Conservation (phyloP, 164 flowering plant species). For the Aristolochia contorta region DNA sequence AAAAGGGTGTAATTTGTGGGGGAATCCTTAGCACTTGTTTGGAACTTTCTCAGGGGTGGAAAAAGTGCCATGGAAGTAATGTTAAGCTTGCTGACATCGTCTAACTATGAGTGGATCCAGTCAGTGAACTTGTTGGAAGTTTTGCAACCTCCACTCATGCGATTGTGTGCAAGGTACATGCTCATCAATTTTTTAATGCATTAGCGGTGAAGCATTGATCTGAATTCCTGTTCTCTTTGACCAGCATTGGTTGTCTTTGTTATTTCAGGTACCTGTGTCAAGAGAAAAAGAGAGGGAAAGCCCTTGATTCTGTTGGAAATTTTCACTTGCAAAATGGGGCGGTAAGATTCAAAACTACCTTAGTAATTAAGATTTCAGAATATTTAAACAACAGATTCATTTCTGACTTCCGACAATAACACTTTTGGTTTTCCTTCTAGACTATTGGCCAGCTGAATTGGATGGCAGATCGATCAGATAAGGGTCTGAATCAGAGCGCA, state of each 20-base stretch:
- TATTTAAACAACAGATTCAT: background rate
- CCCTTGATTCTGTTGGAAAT: constrained; percentile 87
- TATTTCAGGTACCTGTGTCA: constrained; percentile 63
- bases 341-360: constrained; percentile 26
- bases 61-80: constrained; percentile 63
- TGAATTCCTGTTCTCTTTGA: background rate
- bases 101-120: constrained; percentile 43
- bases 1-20: too few species aligned
- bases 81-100: constrained; percentile 48
- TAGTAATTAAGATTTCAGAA: background rate
- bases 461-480: constrained; percentile 88
- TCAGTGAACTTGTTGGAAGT: constrained; percentile 37
- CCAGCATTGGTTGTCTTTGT: background rate
- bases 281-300: constrained; percentile 94
- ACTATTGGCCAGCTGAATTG: constrained; percentile 81
- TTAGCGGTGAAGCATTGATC: too few species aligned
- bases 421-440: constrained; percentile 20
- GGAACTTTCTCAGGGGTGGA: constrained; percentile 20
- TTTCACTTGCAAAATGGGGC: constrained; percentile 97
- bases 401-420: too few species aligned
- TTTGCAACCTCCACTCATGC: constrained; percentile 55
- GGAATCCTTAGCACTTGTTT: too few species aligned
- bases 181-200: background rate
- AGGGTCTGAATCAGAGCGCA: constrained; percentile 76
- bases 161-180: constrained; percentile 74